Percentiles rank a stretch among this genome's conserved stretches.
Conservation (phyloP, 2,329 filamentous ascomycete species). For the Colletotrichum graminicola region DNA sequence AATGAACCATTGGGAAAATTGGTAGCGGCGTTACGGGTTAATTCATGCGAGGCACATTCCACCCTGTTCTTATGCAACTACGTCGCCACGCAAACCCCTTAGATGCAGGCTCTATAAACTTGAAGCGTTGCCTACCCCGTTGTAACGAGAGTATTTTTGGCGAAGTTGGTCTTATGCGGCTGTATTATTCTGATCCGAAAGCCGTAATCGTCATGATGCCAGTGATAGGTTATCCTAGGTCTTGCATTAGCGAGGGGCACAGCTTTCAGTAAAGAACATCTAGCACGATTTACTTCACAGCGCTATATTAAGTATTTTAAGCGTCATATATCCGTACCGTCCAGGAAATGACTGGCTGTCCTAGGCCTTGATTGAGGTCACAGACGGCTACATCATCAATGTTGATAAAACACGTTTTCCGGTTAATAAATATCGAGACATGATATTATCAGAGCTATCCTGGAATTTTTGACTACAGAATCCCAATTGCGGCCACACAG, state of each 20-base stretch:
- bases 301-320: background rate
- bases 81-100: background rate
- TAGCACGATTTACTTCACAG: too few relatives aligned
- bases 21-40: slow-evolving; percentile 20
- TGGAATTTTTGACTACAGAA: too few relatives aligned
- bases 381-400: background rate
- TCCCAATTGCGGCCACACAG: too few relatives aligned
- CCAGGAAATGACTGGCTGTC: background rate
- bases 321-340: background rate
- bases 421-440: background rate
- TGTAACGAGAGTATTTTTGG: background rate
- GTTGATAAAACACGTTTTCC: background rate
- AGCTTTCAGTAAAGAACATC: background rate
- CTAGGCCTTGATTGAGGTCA: background rate
- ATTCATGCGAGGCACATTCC: slow-evolving; percentile 52
- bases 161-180: background rate
- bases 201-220: background rate
- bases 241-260: background rate
- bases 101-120: background rate
- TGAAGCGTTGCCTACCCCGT: background rate
- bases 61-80: background rate
- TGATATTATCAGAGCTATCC: background rate
- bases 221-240: background rate
- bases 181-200: background rate
- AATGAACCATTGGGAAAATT: slow-evolving; percentile 14